Conservation (phyloP, 306 rosid species). For the apple (Malus domestica) region ASM211411v1 NC_041803.1:3068501-3069000, state of each 20-base stretch:
- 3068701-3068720: neutral
- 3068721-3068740: conserved; percentile 5
- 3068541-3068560: conserved; percentile 1
- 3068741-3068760: conserved; percentile 18
- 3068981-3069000: neutral
- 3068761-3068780: conserved; percentile 99
- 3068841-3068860: conserved; percentile 86
- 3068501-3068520: neutral
- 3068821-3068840: conserved; percentile 98
- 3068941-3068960: neutral
- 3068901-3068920: neutral
- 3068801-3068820: conserved; percentile 91
- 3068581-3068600: conserved; percentile 53
- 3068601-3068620: conserved; percentile 98
- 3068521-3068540: conserved; percentile 6
- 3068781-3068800: conserved; percentile 98
- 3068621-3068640: conserved; percentile 96
- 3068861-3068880: neutral
- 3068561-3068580: conserved; percentile 1
- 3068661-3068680: conserved; percentile 99
- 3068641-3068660: conserved; percentile 88
- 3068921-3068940: neutral
- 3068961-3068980: neutral
- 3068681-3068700: conserved; percentile 35
- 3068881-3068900: neutral